phyloP scores from a whole-genome alignment of 192 early-diverging fungal genomes.

The Entomortierella parvispora region DNA sequence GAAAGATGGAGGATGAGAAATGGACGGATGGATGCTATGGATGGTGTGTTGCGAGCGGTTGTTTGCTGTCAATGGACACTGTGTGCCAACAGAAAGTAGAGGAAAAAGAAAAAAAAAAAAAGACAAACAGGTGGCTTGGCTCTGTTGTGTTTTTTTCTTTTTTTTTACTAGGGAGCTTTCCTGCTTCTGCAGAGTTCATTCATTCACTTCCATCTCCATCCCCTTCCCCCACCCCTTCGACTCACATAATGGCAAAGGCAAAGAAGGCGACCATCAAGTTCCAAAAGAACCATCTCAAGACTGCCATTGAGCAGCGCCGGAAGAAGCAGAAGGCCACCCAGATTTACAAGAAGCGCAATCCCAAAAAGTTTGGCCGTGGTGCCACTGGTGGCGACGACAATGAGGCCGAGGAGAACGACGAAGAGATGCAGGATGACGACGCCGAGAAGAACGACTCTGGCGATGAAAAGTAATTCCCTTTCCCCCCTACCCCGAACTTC shows the following conservation, averaged over 20 bases:
- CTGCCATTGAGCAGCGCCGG: slow-evolving; percentile 65
- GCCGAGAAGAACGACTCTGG: slow-evolving; percentile 26
- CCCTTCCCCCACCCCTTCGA: background rate
- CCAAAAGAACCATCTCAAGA: slow-evolving; percentile 80
- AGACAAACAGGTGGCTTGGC: background rate
- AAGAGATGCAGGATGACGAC: slow-evolving; percentile 6
- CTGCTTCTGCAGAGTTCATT: background rate
- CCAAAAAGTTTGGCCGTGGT: slow-evolving; percentile 61
- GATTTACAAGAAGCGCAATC: slow-evolving; percentile 65
- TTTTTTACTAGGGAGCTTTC: background rate
- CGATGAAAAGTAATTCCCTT: slow-evolving; percentile 25
- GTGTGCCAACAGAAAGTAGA: slow-evolving; percentile 3
- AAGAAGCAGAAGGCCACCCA: slow-evolving; percentile 69
- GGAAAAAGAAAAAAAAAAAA: slow-evolving; percentile 2
- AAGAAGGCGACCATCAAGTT: slow-evolving; percentile 84
- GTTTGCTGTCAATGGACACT: background rate
- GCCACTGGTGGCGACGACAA: slow-evolving; percentile 12
- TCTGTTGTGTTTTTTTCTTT: slow-evolving; percentile 23
- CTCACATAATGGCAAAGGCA: slow-evolving; percentile 61
- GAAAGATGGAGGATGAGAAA: background rate
- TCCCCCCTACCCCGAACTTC: background rate
- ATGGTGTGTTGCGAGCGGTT: background rate
- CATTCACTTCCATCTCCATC: background rate
- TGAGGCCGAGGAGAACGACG: slow-evolving; percentile 1
- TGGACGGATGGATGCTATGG: background rate